Evolutionary conservation across 495 filamentous ascomycete species (phyloP), one percentile per base, ranked within the genome.

Genomic region (Astrothelium subdiscretum): DNA sequence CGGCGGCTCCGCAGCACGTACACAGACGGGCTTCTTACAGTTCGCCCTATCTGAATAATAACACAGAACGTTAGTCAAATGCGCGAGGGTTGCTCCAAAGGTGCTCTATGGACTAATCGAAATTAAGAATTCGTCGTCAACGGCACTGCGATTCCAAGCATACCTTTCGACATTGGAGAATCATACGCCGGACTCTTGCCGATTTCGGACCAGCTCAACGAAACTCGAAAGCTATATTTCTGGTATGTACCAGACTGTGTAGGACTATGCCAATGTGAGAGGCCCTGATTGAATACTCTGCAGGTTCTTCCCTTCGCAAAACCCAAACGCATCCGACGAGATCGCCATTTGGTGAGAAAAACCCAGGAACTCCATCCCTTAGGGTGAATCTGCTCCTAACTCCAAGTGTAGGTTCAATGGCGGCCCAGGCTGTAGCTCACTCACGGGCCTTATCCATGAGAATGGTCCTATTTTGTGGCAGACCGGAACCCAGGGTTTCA

Each of bases 391-490:
- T 15, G 43, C 43, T 12, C 5, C 13, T 59, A 8, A 24, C 57
- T 35, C 15, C 8, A 26, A 12, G 27, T 15, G 27, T 5, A 59
- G 31, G 35, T 42, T 68, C 51, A 66, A 69, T 58, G 76, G 76
- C 26, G 70, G 72, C 15, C 79, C 81, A 3, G 87, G 86, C 12
- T 90, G 86, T 72, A 86, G 79, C 51, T 88, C 81, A 1, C 75
- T 92, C 1, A 80, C 83, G 62, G 87, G 87, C 8, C 70, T 92
- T 0, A 69, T 92, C 1, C 85, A 89, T 58, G 87, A 91, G 66
- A 87, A 91, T 54, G 87, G 89, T 0, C 88, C 89, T 0, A 85
- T 94, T 66, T 69, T 85, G 0, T 92, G 89, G 89, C 80, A 87
- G 65, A 76, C 79, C 15, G 87, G 87, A 24, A 88, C 84, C 1